phyloP scores from a whole-genome alignment of 768 basidiomycete genomes.

The Fibroporia radiculosa region DNA sequence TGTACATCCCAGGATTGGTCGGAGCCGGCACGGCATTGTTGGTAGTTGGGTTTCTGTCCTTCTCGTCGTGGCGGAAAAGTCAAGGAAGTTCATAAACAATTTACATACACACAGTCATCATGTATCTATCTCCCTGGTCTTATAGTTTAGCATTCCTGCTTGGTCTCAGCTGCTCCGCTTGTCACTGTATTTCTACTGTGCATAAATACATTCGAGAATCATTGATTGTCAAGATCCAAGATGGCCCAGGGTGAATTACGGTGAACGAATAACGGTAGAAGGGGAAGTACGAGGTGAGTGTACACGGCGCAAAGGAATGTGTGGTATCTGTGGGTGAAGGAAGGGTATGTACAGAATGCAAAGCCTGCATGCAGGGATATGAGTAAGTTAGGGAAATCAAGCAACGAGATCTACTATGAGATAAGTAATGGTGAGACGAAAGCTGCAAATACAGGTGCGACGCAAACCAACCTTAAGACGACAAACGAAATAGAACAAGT shows the following conservation, averaged over 20 bases:
- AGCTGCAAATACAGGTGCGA: neutral
- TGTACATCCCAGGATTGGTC: conserved; percentile 71
- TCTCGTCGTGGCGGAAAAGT: conserved; percentile 41
- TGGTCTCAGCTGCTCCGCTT: neutral
- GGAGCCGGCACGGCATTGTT: conserved; percentile 81
- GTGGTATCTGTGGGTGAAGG: neutral
- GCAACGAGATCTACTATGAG: too few relatives aligned
- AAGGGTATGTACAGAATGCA: neutral
- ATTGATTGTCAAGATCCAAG: neutral
- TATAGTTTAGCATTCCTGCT: too few relatives aligned
- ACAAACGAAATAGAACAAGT: neutral
- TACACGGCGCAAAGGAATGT: neutral
- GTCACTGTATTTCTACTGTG: conserved; percentile 1
- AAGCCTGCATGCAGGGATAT: too few relatives aligned
- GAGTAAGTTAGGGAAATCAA: too few relatives aligned
- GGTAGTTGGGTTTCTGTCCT: conserved; percentile 70
- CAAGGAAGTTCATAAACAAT: conserved; percentile 14
- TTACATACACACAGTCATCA: too few relatives aligned
- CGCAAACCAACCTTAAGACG: neutral
- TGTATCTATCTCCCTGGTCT: too few relatives aligned
- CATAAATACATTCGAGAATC: neutral
- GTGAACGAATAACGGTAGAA: neutral
- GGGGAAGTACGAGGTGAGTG: neutral
- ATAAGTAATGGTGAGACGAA: too few relatives aligned
- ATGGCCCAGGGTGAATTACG: neutral